Evolutionary conservation across 805 yeast genomes (phyloP).

Genomic region (Nakazawaea pomicola): DNA sequence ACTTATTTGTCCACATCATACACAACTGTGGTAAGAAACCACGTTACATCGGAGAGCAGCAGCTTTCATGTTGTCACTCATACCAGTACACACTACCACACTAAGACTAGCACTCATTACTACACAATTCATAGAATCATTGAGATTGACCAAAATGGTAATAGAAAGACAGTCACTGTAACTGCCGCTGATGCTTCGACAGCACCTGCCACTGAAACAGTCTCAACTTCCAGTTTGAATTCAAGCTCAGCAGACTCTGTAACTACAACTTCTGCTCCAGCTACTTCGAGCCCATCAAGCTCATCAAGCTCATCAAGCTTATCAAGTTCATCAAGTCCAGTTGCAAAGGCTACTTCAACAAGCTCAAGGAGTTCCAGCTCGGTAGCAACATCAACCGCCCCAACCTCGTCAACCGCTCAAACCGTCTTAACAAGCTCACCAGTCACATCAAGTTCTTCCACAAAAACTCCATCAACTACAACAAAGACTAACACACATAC

Average conservation of each 20-base stretch:
- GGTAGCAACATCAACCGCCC: constrained; percentile 11
- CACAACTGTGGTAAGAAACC: no score
- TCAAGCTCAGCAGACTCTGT: no score
- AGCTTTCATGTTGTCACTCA: neutral
- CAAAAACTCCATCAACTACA: constrained; percentile 25
- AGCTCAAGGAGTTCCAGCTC: no score
- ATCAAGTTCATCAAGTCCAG: constrained; percentile 5
- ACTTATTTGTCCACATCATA: no score
- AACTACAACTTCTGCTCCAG: constrained; percentile 5
- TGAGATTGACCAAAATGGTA: constrained; percentile 8
- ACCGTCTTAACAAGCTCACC: neutral
- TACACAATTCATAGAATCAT: constrained; percentile 3
- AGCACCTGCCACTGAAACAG: no score
- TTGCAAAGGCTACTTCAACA: constrained; percentile 12
- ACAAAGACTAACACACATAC: no score
- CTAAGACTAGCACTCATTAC: constrained; percentile 5
- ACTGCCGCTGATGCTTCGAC: neutral
- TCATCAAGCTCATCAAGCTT: constrained; percentile 4
- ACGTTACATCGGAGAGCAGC: constrained; percentile 1
- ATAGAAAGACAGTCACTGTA: constrained; percentile 4
- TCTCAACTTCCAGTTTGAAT: no score
- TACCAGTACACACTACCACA: constrained; percentile 1
- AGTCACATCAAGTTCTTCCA: constrained; percentile 11
- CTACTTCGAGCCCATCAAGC: constrained; percentile 8
- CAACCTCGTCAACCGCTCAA: constrained; percentile 5